phyloP scores from a whole-genome alignment of 306 rosid species.

The Alnus glutinosa region DNA sequence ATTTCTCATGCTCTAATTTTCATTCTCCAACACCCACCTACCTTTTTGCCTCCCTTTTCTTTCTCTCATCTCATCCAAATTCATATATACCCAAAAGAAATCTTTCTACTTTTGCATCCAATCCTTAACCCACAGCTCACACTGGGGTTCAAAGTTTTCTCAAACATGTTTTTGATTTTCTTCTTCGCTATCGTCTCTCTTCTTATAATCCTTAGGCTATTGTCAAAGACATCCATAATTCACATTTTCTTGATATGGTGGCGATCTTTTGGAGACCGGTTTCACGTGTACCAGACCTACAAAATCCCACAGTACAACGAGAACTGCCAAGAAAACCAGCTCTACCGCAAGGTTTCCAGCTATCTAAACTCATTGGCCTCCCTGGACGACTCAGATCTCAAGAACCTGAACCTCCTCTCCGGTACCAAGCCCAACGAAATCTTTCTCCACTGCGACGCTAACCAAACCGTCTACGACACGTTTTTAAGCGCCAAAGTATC shows the following conservation, averaged over 20 bases:
- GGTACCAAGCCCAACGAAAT: constrained; percentile 73
- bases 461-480: constrained; percentile 58
- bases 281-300: constrained; percentile 68
- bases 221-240: constrained; percentile 64
- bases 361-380: constrained; percentile 80
- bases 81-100: background rate
- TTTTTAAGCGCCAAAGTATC: constrained; percentile 69
- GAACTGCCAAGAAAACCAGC: constrained; percentile 66
- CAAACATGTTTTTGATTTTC: constrained; percentile 30
- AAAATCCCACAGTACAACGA: constrained; percentile 64
- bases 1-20: background rate
- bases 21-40: background rate
- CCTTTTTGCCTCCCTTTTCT: background rate
- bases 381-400: constrained; percentile 73
- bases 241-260: constrained; percentile 54
- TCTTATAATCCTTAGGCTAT: constrained; percentile 36
- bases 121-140: too few species aligned
- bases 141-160: too few species aligned
- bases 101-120: too few species aligned
- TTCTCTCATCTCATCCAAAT: background rate
- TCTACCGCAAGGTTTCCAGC: constrained; percentile 55
- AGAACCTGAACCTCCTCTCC: constrained; percentile 82
- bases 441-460: constrained; percentile 56
- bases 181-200: constrained; percentile 28
- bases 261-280: constrained; percentile 48